Conservation (phyloP, 1,139 yeast genomes). For the Yamadazyma atlantica region DNA sequence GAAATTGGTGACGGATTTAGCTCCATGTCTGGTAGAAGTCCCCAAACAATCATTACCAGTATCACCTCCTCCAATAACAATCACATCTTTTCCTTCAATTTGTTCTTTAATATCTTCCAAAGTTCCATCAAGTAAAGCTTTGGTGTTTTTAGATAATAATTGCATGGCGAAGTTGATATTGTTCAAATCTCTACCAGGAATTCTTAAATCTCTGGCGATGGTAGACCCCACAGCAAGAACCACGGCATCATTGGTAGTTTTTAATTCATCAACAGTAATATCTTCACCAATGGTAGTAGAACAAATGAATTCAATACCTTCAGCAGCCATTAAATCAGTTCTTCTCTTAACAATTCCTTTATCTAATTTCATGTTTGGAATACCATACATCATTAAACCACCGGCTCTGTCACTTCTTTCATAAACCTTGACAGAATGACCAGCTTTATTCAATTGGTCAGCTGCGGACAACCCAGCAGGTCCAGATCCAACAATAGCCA, state of each 20-base stretch:
- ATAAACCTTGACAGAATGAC: constrained; percentile 86
- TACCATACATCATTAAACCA: constrained; percentile 97
- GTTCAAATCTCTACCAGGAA: constrained; percentile 89
- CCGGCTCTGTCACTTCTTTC: constrained; percentile 96
- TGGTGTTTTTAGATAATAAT: constrained; percentile 82
- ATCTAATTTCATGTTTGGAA: constrained; percentile 98
- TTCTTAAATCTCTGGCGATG: constrained; percentile 90
- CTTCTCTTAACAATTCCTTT: constrained; percentile 91
- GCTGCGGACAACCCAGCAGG: constrained; percentile 97
- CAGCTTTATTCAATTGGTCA: constrained; percentile 95
- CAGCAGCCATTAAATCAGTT: constrained; percentile 85
- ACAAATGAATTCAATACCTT: constrained; percentile 80
- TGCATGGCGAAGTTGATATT: constrained; percentile 96
- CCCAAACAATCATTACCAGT: constrained; percentile 99
- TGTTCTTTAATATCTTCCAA: constrained; percentile 73
- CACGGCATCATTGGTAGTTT: constrained; percentile 71
- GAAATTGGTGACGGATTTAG: constrained; percentile 91
- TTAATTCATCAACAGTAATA: constrained; percentile 66
- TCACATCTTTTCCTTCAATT: constrained; percentile 82
- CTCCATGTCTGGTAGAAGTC: constrained; percentile 96
- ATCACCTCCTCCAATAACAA: constrained; percentile 99
- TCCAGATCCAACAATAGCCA: constrained; percentile 94
- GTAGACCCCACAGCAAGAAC: constrained; percentile 95
- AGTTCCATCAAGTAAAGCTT: constrained; percentile 81
- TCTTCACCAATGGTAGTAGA: constrained; percentile 85